Conservation (phyloP, 495 filamentous ascomycete species). For the Xylaria scruposa region DNA sequence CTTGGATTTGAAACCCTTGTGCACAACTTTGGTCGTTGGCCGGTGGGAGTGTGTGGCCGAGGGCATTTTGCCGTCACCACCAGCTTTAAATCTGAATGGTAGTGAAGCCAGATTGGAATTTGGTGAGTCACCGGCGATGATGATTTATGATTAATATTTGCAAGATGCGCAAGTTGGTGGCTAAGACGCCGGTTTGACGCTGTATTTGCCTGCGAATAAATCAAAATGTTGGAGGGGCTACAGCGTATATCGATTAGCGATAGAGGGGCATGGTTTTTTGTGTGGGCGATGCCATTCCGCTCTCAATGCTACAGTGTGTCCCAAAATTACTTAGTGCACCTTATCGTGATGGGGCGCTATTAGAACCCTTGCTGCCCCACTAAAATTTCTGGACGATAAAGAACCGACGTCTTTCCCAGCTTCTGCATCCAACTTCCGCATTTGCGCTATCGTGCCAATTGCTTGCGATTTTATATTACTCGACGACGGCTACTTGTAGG, state of each 20-base stretch:
- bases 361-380: slow-evolving; percentile 21
- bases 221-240: slow-evolving; percentile 28
- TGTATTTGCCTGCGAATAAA: background rate
- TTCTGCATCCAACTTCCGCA: slow-evolving; percentile 5
- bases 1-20: slow-evolving; percentile 91
- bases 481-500: background rate
- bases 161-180: background rate
- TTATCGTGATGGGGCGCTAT: slow-evolving; percentile 18
- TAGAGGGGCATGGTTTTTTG: slow-evolving; percentile 30
- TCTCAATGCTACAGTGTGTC: slow-evolving; percentile 6
- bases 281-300: slow-evolving; percentile 18
- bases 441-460: slow-evolving; percentile 21
- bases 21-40: slow-evolving; percentile 80
- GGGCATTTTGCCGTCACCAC: slow-evolving; percentile 70
- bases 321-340: background rate
- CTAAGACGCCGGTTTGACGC: too few species aligned
- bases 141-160: slow-evolving; percentile 1
- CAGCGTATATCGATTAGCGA: slow-evolving; percentile 29
- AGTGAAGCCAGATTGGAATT: slow-evolving; percentile 67
- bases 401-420: slow-evolving; percentile 26
- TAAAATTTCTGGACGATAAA: slow-evolving; percentile 29
- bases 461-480: slow-evolving; percentile 1
- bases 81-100: slow-evolving; percentile 87
- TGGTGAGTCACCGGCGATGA: slow-evolving; percentile 12
- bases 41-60: slow-evolving; percentile 80